A percentile compares a stretch with the other conserved stretches of the same genome.
phyloP scores from a whole-genome alignment of 2,329 filamentous ascomycete species.

The Colletotrichum salicis region DNA sequence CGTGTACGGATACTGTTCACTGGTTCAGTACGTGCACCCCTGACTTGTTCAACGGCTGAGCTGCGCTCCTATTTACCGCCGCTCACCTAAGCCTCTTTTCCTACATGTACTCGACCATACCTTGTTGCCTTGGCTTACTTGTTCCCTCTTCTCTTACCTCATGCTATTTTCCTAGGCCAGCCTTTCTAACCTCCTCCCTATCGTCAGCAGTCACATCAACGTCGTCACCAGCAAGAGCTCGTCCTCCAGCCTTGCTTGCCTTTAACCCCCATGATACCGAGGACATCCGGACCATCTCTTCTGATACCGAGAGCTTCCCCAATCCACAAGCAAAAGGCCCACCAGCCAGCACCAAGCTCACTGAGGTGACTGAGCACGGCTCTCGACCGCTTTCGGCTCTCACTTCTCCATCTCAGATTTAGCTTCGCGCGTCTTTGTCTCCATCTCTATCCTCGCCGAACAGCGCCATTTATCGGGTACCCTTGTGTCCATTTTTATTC shows the following conservation, averaged over 20 bases:
- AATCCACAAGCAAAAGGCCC: neutral
- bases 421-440: neutral
- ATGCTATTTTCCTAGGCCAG: neutral
- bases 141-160: neutral
- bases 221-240: neutral
- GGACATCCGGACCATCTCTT: neutral
- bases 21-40: constrained; percentile 20
- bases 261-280: constrained; percentile 9
- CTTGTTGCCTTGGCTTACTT: constrained; percentile 5
- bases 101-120: constrained; percentile 12
- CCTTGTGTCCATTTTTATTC: constrained; percentile 27
- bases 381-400: constrained; percentile 21
- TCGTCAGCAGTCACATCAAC: neutral
- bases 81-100: constrained; percentile 13
- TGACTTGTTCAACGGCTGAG: constrained; percentile 8
- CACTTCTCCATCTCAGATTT: neutral
- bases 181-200: constrained; percentile 1
- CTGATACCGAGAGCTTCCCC: neutral
- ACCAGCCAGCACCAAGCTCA: neutral
- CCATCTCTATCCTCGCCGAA: neutral
- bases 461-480: constrained; percentile 19
- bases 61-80: neutral
- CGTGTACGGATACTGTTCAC: neutral
- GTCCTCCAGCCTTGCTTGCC: constrained; percentile 1
- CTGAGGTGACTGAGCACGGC: neutral